Base-by-base conservation (phyloP, 768 basidiomycete genomes). In the Podaxis rugospora region DNA sequence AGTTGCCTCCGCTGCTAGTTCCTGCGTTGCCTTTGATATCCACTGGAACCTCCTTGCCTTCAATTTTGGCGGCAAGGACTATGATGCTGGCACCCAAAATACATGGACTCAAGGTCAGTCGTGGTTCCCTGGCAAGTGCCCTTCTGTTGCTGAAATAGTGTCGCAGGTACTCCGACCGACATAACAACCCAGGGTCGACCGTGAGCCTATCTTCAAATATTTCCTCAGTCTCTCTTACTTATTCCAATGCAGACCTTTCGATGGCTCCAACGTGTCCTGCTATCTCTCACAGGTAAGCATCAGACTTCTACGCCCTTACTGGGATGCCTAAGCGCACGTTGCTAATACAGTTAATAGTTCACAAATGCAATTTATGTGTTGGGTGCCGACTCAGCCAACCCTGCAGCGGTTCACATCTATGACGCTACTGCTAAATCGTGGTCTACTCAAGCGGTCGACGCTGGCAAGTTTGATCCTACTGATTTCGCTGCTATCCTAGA, bases 21-120 rank as follows among this genome's bases (percentile, higher is more conserved):
- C 71, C n/a, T 96, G 94, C 70, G 78, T 93, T 40, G 82, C 88
- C 21, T 95, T 95, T 69, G 94, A 96, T 69, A 68, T 78, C 46
- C 76, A 74, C 66, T 94, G 88, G 86, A 93, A 95, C 72, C 81
- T 98, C 55, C 84, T 92, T 55, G 91, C 88, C 21, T 92, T 98
- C 70, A 92, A 90, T 57, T 83, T 92, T 63, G 83, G 87, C 59
- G 88, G 86, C 61, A 88, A 90, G 68, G 95, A 97, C 72, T 95
- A 89, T 77, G 86, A 83, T 66, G 86, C 90, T 53, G 92, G 93
- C 11, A 75, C 83, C 3, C 84, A 87, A 67, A 78, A 81, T 66
- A 78, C 81, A 4, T 97, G 93, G 93, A 70, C 76, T 16, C 78
- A 73, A 63, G 77, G 80, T 77, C 76, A 78, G 83, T 65, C 10